These are phyloP conservation scores for Manihot esculenta DNA, from an alignment of 441 rosid genomes.

Conservation along the genomic window DNA sequence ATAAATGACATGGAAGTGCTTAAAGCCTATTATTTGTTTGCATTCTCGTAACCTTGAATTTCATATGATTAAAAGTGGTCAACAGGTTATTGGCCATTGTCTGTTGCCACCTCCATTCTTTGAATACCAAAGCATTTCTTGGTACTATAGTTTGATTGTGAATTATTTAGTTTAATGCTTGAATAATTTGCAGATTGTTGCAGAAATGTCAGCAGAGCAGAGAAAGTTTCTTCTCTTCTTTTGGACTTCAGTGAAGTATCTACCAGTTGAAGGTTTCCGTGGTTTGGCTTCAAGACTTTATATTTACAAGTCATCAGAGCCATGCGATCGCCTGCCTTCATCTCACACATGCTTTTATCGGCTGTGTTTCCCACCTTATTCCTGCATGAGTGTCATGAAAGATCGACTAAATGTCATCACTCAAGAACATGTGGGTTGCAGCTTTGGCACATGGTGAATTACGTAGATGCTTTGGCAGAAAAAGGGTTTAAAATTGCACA, in stretches of 20 bases:
- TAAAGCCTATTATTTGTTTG: too few species aligned
- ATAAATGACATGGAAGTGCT: too few species aligned
- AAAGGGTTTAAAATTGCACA: conserved; percentile 45
- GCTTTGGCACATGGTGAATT: conserved; percentile 85
- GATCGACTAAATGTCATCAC: conserved; percentile 61
- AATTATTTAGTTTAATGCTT: neutral
- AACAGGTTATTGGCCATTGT: too few species aligned
- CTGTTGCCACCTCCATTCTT: neutral
- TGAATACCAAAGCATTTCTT: neutral
- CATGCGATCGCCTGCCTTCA: conserved; percentile 63
- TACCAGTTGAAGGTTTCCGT: conserved; percentile 88
- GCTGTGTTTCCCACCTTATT: conserved; percentile 72
- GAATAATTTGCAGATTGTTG: conserved; percentile 56
- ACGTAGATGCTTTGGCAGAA: neutral
- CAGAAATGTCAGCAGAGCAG: conserved; percentile 68
- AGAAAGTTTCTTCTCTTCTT: conserved; percentile 74
- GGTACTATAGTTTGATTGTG: neutral
- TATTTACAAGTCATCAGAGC: conserved; percentile 62
- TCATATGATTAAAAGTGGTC: too few species aligned
- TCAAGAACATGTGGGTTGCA: conserved; percentile 87
- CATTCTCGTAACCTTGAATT: too few species aligned
- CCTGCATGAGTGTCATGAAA: conserved; percentile 56
- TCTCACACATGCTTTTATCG: conserved; percentile 95
- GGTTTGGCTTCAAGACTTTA: conserved; percentile 77
- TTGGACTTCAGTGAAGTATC: conserved; percentile 89